Conservation (phyloP, 139 green algal genomes). For the Microglena sp. region DNA sequence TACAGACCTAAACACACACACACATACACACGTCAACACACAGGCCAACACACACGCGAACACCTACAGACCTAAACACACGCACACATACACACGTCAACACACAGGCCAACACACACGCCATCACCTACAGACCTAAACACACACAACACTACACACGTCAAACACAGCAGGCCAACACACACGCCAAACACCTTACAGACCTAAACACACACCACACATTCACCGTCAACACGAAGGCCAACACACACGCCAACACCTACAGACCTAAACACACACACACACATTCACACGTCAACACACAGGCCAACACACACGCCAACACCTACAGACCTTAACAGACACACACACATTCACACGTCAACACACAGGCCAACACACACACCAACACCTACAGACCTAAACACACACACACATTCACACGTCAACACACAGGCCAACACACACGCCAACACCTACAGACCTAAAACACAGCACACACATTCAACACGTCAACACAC, state of each 20-base stretch:
- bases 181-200: neutral
- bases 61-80: neutral
- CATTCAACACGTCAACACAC: conserved; percentile 10
- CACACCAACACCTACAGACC: neutral
- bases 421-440: neutral
- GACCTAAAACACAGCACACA: conserved; percentile 1
- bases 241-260: neutral
- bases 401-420: neutral
- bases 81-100: neutral
- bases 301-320: neutral
- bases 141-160: too few species aligned
- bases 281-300: neutral
- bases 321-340: neutral
- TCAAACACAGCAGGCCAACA: neutral
- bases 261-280: neutral
- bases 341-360: neutral
- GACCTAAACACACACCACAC: neutral
- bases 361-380: neutral
- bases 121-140: neutral
- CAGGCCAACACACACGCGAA: neutral
- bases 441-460: conserved; percentile 1
- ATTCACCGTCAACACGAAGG: too few species aligned
- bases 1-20: neutral
- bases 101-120: conserved; percentile 6
- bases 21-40: neutral